phyloP scores from a whole-genome alignment of 2,329 filamentous ascomycete genomes.

The Rugonectria rugulosa region DNA sequence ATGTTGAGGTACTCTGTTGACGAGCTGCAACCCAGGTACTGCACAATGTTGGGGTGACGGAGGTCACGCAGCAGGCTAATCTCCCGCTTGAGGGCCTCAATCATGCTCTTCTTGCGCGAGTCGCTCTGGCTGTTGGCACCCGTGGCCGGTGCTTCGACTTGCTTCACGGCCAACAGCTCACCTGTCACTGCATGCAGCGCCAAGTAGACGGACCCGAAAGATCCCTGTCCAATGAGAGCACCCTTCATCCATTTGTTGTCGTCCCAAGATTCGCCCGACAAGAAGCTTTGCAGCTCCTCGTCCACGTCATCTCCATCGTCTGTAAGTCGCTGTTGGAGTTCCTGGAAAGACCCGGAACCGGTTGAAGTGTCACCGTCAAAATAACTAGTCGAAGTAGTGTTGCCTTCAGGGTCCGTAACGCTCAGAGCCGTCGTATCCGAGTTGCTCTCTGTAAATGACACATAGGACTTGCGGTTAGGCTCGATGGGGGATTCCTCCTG shows the following conservation, averaged over 20 bases:
- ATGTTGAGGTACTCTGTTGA: constrained; percentile 95
- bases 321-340: constrained; percentile 83
- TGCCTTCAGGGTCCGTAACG: constrained; percentile 79
- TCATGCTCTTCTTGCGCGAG: constrained; percentile 95
- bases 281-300: constrained; percentile 87
- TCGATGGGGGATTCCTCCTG: constrained; percentile 90
- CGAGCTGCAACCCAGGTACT: constrained; percentile 94
- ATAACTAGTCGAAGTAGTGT: constrained; percentile 77
- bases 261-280: constrained; percentile 92
- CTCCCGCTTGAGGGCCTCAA: constrained; percentile 94
- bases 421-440: constrained; percentile 75
- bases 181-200: constrained; percentile 95
- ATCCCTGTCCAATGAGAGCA: constrained; percentile 94
- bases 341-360: constrained; percentile 77
- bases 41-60: constrained; percentile 96
- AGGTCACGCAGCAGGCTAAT: constrained; percentile 93
- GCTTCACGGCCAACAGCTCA: constrained; percentile 97
- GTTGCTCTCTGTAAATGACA: constrained; percentile 81
- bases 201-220: constrained; percentile 94
- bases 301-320: constrained; percentile 93
- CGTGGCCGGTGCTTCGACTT: constrained; percentile 87
- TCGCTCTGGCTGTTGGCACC: constrained; percentile 83
- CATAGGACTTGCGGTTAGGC: constrained; percentile 92
- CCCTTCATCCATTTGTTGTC: constrained; percentile 99
- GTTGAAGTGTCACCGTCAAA: constrained; percentile 83